Evolutionary conservation across 1,139 yeast species (phyloP).

Genomic region (Sporopachydermia cereana): DNA sequence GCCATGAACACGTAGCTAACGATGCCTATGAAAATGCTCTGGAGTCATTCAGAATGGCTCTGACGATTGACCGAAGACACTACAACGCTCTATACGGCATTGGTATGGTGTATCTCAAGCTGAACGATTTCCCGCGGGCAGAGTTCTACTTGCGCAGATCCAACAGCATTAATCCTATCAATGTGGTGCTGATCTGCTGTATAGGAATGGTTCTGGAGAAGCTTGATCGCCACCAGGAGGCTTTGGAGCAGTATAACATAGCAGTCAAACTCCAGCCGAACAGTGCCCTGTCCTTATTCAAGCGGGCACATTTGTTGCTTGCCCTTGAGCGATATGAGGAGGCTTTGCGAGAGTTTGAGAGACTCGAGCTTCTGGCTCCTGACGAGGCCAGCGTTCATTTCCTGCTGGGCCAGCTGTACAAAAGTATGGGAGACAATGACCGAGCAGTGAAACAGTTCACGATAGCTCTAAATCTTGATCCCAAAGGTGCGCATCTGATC

Average conservation of each 20-base stretch:
- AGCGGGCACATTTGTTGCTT: constrained; percentile 74
- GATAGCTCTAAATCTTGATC: constrained; percentile 82
- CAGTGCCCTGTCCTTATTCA: constrained; percentile 79
- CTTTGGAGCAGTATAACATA: constrained; percentile 69
- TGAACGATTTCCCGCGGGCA: constrained; percentile 78
- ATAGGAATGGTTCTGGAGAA: constrained; percentile 91
- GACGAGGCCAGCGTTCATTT: constrained; percentile 93
- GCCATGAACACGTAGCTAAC: constrained; percentile 81
- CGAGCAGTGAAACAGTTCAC: constrained; percentile 83
- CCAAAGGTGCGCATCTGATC: constrained; percentile 82
- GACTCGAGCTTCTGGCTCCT: constrained; percentile 66
- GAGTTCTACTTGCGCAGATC: constrained; percentile 85
- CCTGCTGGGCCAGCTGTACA: constrained; percentile 77
- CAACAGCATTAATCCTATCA: constrained; percentile 77
- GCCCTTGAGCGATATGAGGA: constrained; percentile 57
- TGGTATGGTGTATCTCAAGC: constrained; percentile 85
- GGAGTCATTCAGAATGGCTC: constrained; percentile 70
- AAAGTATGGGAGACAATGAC: constrained; percentile 58
- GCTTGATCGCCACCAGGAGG: constrained; percentile 53
- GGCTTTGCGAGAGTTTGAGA: constrained; percentile 67
- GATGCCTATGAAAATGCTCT: constrained; percentile 90
- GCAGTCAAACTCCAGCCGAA: constrained; percentile 81
- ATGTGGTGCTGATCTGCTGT: constrained; percentile 83
- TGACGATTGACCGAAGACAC: constrained; percentile 68
- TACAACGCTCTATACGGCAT: constrained; percentile 94